Conservation (phyloP, 2,329 filamentous ascomycete species). For the Aspergillus texensis region DNA sequence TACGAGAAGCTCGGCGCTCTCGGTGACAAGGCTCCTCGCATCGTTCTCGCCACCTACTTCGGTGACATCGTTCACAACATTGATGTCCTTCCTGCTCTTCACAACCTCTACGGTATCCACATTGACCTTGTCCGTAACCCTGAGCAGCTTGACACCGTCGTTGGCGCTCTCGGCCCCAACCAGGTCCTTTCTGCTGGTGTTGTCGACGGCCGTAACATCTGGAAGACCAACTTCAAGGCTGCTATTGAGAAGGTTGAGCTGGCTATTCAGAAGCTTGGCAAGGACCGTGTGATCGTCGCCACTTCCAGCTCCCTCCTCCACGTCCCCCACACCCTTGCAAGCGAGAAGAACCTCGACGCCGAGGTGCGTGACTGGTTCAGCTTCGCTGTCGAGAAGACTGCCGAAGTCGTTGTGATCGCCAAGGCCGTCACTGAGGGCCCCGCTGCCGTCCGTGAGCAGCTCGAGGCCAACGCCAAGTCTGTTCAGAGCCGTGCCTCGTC, state of each 20-base stretch:
- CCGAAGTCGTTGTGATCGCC: slow-evolving; percentile 88
- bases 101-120: slow-evolving; percentile 81
- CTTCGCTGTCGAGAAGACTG: slow-evolving; percentile 92
- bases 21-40: slow-evolving; percentile 79
- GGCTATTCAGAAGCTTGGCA: slow-evolving; percentile 92
- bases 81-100: slow-evolving; percentile 75
- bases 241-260: slow-evolving; percentile 89
- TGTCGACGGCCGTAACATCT: slow-evolving; percentile 99
- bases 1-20: slow-evolving; percentile 81
- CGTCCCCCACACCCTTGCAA: slow-evolving; percentile 95
- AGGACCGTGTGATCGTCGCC: slow-evolving; percentile 95
- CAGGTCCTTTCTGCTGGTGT: slow-evolving; percentile 94
- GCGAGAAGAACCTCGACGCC: slow-evolving; percentile 95
- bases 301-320: slow-evolving; percentile 98
- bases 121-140: slow-evolving; percentile 97
- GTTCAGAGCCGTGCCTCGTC: slow-evolving; percentile 89
- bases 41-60: slow-evolving; percentile 96
- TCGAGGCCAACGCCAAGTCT: slow-evolving; percentile 96
- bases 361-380: slow-evolving; percentile 99
- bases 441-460: slow-evolving; percentile 79
- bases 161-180: slow-evolving; percentile 79
- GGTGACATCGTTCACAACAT: slow-evolving; percentile 99
- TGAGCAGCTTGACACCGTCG: slow-evolving; percentile 89
- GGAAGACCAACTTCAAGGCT: slow-evolving; percentile 99
- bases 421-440: slow-evolving; percentile 96